Percentiles rank a stretch among this genome's conserved stretches.
Conservation (phyloP, 73 alveolate species). For the Tetrahymena elliotti region DNA sequence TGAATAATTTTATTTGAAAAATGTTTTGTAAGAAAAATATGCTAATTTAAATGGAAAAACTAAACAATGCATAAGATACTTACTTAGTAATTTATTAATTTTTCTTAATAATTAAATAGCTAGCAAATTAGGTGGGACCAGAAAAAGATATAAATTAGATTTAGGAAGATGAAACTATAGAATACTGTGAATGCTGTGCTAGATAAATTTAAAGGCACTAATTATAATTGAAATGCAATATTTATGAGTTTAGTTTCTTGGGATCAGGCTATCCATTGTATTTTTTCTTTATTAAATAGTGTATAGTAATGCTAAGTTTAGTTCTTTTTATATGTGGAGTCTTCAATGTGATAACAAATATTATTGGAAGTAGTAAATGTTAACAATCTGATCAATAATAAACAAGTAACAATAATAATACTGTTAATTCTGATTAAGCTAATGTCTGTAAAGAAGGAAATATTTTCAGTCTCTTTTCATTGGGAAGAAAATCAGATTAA, state of each 20-base stretch:
- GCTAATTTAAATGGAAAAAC: no score
- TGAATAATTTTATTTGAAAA: no score
- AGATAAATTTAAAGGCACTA: not conserved
- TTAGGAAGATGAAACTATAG: not conserved
- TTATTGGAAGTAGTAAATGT: not conserved
- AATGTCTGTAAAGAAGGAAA: not conserved
- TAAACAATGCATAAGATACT: no score
- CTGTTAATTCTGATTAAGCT: not conserved
- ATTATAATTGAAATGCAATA: not conserved
- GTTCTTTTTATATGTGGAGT: not conserved
- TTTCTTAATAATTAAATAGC: not conserved
- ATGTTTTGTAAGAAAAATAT: no score
- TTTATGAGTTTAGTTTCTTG: not conserved
- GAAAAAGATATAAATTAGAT: not conserved
- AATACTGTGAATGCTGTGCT: not conserved
- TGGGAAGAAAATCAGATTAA: not conserved
- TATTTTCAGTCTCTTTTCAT: not conserved
- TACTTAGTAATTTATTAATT: no score
- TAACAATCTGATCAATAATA: not conserved
- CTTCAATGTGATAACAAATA: not conserved
- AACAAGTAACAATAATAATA: not conserved
- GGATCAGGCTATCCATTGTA: not conserved
- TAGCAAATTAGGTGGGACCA: not conserved
- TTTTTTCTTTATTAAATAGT: not conserved
- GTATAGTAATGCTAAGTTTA: not conserved